Evolutionary conservation across 495 filamentous ascomycete species (phyloP), one percentile per base, ranked within the genome.

Genomic region (Hypoxylon trugodes): DNA sequence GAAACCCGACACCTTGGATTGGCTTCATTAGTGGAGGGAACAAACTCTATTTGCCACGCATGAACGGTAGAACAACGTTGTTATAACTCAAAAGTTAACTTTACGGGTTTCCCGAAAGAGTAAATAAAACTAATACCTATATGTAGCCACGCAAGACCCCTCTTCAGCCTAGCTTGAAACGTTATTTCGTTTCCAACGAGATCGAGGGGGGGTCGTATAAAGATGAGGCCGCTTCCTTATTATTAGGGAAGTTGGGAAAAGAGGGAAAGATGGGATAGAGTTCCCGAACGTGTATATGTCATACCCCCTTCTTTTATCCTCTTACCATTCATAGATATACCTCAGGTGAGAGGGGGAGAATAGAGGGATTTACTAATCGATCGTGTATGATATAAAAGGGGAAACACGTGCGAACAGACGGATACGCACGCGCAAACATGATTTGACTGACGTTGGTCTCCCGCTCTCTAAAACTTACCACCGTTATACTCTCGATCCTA

Each of bases 341-440:
- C n/a, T n/a, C 24, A 38, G 13, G 9, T 37, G 15, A 28, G 26
- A 18, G 37, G 35, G 46, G 30, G 33, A 47, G 15, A 38, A 19
- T 24, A 37, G 18, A 12, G 40, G 9, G 15, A 49, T 26, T 38
- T 50, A 26, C 26, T 33, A 51, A 38, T 30, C 36, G 35, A 21
- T 22, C 24, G 52, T 45, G 43, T 56, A 28, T 35, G 22, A 28
- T 30, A 37, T 18, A 13, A 24, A 37, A 21, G 32, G 15, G 26
- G 40, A 15, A 10, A 56, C 32, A 46, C 40, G 41, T 13, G 42
- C 53, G 9, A 38, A 15, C 45, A 21, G 9, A 35, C 51, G 22
- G 60, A 38, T 38, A 45, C 30, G 33, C 51, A 57, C 60, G 28
- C 43, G 22, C 37, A 57, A 40, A 52, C 46, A 41, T 63, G 52